Evolutionary conservation across 805 yeast species (phyloP).

Genomic region (Saturnispora ahearnii): DNA sequence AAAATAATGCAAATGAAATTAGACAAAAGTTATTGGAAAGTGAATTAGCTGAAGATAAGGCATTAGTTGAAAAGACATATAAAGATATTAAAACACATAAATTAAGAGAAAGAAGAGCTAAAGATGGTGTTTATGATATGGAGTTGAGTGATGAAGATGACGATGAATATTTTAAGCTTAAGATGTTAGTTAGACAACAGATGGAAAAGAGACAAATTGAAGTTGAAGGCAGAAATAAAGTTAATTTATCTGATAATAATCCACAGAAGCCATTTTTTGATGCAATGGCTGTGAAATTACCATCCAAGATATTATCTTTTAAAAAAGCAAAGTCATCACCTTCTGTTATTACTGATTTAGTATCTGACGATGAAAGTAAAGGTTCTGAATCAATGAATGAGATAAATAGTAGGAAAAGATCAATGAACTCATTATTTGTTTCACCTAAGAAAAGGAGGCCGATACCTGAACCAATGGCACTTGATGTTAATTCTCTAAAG

Average conservation of each 20-base stretch:
- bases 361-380: constrained; percentile 15
- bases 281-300: constrained; percentile 11
- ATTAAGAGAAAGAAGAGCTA: constrained; percentile 48
- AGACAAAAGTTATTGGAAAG: constrained; percentile 50
- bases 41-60: constrained; percentile 52
- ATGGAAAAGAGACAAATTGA: constrained; percentile 30
- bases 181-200: constrained; percentile 8
- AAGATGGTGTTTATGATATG: constrained; percentile 43
- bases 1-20: constrained; percentile 49
- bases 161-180: constrained; percentile 24
- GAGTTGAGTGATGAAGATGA: constrained; percentile 75
- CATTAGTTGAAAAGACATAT: constrained; percentile 54
- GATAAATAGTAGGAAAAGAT: constrained; percentile 16
- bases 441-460: constrained; percentile 14
- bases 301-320: constrained; percentile 10
- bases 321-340: constrained; percentile 7
- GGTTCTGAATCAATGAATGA: constrained; percentile 12
- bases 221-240: constrained; percentile 29
- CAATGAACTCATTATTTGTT: constrained; percentile 15
- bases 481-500: constrained; percentile 7
- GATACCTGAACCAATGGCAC: constrained; percentile 4
- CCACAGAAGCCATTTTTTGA: constrained; percentile 14
- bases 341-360: constrained; percentile 12
- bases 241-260: constrained; percentile 8
- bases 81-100: constrained; percentile 68